Base-by-base conservation (phyloP, 2,329 filamentous ascomycete species). In the Pseudogymnoascus sp. region DNA sequence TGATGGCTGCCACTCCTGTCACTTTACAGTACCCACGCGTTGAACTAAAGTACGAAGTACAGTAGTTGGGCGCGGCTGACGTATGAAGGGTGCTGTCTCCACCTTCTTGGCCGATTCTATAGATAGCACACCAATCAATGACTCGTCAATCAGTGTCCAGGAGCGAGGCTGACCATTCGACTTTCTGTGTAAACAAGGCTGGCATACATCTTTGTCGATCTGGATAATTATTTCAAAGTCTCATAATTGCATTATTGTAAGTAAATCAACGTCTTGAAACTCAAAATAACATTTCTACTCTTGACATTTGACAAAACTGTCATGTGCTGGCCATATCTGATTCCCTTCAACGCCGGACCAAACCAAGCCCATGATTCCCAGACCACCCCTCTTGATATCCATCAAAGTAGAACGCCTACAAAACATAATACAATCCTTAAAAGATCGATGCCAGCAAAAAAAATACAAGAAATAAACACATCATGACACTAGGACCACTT, bases 401-500 rank as follows among this genome's bases (percentile, higher is more conserved):
- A 53, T 53, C 47, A 53, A 53, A 30, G 43, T 53, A 53, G 14
- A 53, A 53, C 47, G n/a, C 47, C 47, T 53, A 53, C 47, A 53
- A 53, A 53, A 53, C 47, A 53, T 28, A 12, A 53, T 53, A 53
- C 47, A 33, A 35, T 12, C 47, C 47, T 35, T 35, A 35, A 33
- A 53, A 53, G 28, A 53, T 53, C 47, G 20, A 53, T 33, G 28
- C 47, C 47, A 20, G 28, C 15, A 53, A 53, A 33, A 53, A 53
- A 53, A 53, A 53, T 53, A 53, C 47, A 53, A 53, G 47, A 53
- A 53, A 53, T 53, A 25, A 53, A 53, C 47, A 53, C 28, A 35
- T 53, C 28, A 35, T 53, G 47, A 35, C 15, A 53, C 47, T 15
- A 53, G 28, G 12, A 33, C 47, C 33, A 25, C 28, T 33, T 53